Conservation (phyloP, 768 basidiomycete genomes). For the Leucocoprinus sp. region DNA sequence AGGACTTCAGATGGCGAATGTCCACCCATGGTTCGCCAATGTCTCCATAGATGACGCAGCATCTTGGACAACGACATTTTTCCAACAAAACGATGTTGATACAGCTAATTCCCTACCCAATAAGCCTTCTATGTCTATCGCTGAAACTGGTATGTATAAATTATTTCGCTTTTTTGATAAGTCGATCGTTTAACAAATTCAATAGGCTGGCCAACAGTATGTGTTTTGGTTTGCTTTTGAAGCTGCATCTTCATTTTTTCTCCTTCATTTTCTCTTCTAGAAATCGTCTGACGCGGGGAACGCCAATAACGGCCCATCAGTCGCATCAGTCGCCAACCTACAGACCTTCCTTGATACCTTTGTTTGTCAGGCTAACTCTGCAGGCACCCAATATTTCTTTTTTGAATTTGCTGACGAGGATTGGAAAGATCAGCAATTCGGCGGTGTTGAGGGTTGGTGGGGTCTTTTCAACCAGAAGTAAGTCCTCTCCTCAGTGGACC, state of each 20-base stretch:
- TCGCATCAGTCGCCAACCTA: conserved; percentile 51
- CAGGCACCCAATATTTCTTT: conserved; percentile 82
- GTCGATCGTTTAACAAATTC: background rate
- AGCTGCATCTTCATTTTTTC: background rate
- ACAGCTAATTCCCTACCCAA: conserved; percentile 55
- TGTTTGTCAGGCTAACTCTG: conserved; percentile 78
- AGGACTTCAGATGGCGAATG: conserved; percentile 64
- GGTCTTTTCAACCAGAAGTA: conserved; percentile 37
- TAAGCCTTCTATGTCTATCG: conserved; percentile 78
- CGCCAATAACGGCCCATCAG: conserved; percentile 59
- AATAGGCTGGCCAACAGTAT: conserved; percentile 55
- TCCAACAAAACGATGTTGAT: conserved; percentile 54
- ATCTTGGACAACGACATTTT: conserved; percentile 77
- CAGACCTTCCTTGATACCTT: conserved; percentile 84
- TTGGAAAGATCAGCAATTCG: conserved; percentile 72
- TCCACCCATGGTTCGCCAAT: conserved; percentile 93
- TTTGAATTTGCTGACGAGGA: conserved; percentile 78
- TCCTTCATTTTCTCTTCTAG: conserved; percentile 22
- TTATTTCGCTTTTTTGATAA: background rate
- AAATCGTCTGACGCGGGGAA: conserved; percentile 50
- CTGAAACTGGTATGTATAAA: conserved; percentile 83
- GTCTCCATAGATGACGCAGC: conserved; percentile 60
- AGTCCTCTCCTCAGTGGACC: conserved; percentile 8
- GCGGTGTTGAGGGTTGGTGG: conserved; percentile 70
- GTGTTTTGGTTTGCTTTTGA: too few species aligned